phyloP scores from a whole-genome alignment of 306 rosid genomes.

The Cucurbita argyrosperma region DNA sequence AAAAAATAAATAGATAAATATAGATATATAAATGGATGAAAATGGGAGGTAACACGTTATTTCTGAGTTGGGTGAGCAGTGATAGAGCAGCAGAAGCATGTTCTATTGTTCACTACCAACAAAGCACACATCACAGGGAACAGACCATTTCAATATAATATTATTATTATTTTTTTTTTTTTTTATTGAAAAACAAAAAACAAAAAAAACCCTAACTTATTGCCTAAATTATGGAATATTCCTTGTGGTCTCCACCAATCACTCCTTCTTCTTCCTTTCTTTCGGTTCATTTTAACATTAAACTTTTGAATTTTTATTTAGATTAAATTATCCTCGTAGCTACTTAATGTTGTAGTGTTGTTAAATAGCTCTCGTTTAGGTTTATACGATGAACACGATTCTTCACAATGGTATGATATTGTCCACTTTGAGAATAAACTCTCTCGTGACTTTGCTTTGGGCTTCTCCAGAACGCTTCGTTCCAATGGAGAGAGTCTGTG shows the following conservation, averaged over 20 bases:
- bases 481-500: no score
- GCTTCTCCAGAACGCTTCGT: no score
- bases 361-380: no score
- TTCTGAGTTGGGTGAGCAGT: slow-evolving; percentile 1
- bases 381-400: no score
- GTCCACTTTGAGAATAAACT: no score
- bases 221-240: not conserved
- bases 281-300: not conserved
- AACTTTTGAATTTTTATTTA: not conserved
- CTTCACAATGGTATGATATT: no score
- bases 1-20: no score
- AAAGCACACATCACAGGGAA: not conserved
- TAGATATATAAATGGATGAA: not conserved
- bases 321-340: no score
- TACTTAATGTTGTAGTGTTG: no score
- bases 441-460: no score
- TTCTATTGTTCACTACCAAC: not conserved
- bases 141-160: not conserved
- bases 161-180: no score
- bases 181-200: no score
- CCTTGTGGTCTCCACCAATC: not conserved
- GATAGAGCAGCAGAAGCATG: not conserved
- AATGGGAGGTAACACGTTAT: not conserved
- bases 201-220: not conserved
- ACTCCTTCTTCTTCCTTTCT: not conserved